A percentile compares a stretch with the other conserved stretches of the same genome.
These are phyloP conservation scores for Biscogniauxia marginata DNA, from an alignment of 2,329 filamentous ascomycete species.

Conservation along the genomic window DNA sequence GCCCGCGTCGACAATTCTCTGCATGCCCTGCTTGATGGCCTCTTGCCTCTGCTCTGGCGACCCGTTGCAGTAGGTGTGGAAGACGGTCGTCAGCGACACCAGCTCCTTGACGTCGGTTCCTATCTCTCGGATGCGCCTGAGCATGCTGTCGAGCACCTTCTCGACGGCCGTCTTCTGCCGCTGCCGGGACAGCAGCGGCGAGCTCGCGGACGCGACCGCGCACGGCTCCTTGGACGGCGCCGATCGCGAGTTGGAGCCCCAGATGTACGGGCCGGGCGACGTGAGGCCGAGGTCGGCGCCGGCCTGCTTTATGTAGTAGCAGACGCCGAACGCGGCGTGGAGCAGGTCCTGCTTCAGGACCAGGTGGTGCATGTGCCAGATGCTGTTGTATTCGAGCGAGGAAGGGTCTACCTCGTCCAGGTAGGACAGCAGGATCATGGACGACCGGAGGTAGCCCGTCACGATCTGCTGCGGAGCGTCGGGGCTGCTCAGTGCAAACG, in stretches of 20 bases:
- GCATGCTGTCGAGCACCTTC: slow-evolving; percentile 45
- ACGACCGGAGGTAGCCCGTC: slow-evolving; percentile 52
- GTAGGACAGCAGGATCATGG: slow-evolving; percentile 55
- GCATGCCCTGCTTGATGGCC: slow-evolving; percentile 41
- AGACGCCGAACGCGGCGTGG: slow-evolving; percentile 54
- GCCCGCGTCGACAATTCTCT: slow-evolving; percentile 44
- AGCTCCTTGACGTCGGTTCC: slow-evolving; percentile 52
- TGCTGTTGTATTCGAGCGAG: slow-evolving; percentile 45
- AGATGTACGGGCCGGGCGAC: too few species aligned
- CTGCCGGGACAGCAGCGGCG: slow-evolving; percentile 26
- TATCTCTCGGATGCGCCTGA: slow-evolving; percentile 42
- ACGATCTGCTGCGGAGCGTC: slow-evolving; percentile 52
- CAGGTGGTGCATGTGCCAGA: slow-evolving; percentile 53
- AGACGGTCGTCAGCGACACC: slow-evolving; percentile 46
- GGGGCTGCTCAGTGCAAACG: slow-evolving; percentile 51
- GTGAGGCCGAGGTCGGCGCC: slow-evolving; percentile 17
- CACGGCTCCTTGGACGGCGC: slow-evolving; percentile 30
- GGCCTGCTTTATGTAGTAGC: slow-evolving; percentile 50
- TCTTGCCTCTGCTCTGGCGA: slow-evolving; percentile 41
- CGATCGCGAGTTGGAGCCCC: too few species aligned
- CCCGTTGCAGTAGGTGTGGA: slow-evolving; percentile 43
- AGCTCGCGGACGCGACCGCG: slow-evolving; percentile 27
- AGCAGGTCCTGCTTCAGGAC: slow-evolving; percentile 54
- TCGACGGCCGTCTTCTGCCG: slow-evolving; percentile 38
- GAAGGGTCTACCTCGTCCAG: slow-evolving; percentile 53